Percentiles rank a stretch among this genome's conserved stretches.
Evolutionary conservation across 768 basidiomycete species (phyloP).

Genomic region (Trametes cingulata): DNA sequence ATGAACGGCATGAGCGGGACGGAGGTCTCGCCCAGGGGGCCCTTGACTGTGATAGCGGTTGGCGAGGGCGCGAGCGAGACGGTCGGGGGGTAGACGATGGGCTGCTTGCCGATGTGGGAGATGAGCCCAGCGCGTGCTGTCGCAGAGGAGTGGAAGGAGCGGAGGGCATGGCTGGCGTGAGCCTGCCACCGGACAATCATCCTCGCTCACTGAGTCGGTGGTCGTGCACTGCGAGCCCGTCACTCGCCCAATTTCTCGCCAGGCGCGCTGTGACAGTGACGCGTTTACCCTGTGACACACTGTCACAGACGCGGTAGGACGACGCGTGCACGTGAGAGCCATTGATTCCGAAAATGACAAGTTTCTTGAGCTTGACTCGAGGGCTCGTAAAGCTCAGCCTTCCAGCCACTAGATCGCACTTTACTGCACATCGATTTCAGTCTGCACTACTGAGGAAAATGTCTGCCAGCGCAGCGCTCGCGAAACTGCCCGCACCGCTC

Average conservation of each 20-base stretch:
- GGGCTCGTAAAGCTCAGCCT: conserved; percentile 10
- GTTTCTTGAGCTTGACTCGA: conserved; percentile 9
- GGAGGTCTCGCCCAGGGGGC: conserved; percentile 53
- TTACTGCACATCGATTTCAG: conserved; percentile 12
- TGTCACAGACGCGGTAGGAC: conserved; percentile 17
- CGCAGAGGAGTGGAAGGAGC: conserved; percentile 52
- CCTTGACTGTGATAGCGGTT: conserved; percentile 52
- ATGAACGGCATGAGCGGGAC: conserved; percentile 53
- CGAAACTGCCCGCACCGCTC: conserved; percentile 32
- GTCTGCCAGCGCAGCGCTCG: conserved; percentile 27
- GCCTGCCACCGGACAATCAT: conserved; percentile 21
- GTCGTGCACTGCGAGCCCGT: not conserved
- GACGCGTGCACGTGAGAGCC: conserved; percentile 21
- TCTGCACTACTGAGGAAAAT: conserved; percentile 23
- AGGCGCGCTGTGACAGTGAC: conserved; percentile 10
- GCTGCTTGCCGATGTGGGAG: conserved; percentile 51
- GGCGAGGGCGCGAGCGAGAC: conserved; percentile 41
- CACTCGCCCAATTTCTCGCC: conserved; percentile 1
- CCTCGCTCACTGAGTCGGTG: not conserved
- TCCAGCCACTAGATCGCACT: conserved; percentile 6
- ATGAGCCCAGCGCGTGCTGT: conserved; percentile 28
- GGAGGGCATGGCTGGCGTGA: conserved; percentile 27
- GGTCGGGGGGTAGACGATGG: conserved; percentile 53
- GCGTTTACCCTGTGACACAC: not conserved
- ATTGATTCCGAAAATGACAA: conserved; percentile 19